Evolutionary conservation across 2,329 filamentous ascomycete genomes (phyloP).

Genomic region (Coniella vitis): DNA sequence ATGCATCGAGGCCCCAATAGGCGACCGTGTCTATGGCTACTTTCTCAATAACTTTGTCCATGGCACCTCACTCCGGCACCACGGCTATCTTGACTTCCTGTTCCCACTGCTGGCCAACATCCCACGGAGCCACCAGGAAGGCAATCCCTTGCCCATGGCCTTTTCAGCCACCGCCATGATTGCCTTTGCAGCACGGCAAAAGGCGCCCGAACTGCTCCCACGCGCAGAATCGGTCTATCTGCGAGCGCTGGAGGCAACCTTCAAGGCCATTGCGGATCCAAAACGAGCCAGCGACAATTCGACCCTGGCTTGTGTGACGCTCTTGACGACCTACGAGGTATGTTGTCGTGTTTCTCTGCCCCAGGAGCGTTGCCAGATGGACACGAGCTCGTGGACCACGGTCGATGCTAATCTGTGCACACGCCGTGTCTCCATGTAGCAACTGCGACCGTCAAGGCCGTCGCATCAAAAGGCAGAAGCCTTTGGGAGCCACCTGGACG

Average conservation of each 20-base stretch:
- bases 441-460: slow-evolving; percentile 13
- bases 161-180: slow-evolving; percentile 16
- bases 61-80: slow-evolving; percentile 11
- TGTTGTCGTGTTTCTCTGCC: not conserved
- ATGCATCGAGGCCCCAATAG: slow-evolving; percentile 12
- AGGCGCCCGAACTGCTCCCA: slow-evolving; percentile 9
- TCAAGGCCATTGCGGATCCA: slow-evolving; percentile 13
- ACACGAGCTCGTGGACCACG: not conserved
- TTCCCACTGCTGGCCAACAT: slow-evolving; percentile 13
- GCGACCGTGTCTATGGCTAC: slow-evolving; percentile 15
- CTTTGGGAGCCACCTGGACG: slow-evolving; percentile 13
- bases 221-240: slow-evolving; percentile 13
- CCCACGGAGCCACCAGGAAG: not conserved
- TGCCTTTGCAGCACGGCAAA: slow-evolving; percentile 14
- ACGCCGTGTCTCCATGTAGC: not conserved
- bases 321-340: slow-evolving; percentile 16
- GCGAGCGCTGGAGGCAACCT: slow-evolving; percentile 12
- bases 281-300: slow-evolving; percentile 13
- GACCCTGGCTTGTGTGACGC: slow-evolving; percentile 14
- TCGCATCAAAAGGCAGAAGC: slow-evolving; percentile 13
- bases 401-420: not conserved
- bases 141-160: slow-evolving; percentile 12
- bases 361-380: not conserved
- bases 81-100: slow-evolving; percentile 16
- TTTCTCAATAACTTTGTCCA: slow-evolving; percentile 14